phyloP scores from a whole-genome alignment of 1,284 basidiomycete species.

The Phaffia rhodozyma region DNA sequence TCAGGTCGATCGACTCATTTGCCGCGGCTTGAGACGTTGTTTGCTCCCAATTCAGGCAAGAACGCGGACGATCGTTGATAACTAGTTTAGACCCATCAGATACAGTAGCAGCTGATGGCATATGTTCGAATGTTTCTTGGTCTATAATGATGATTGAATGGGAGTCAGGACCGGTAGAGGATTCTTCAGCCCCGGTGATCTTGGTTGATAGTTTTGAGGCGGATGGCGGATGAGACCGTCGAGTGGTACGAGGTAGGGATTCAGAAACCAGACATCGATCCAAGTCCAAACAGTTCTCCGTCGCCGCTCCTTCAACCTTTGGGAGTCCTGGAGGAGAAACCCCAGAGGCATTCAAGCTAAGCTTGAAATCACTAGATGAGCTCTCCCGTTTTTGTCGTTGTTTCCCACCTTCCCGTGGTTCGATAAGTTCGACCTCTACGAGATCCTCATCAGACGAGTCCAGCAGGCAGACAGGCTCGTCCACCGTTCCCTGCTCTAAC shows the following conservation, averaged over 20 bases:
- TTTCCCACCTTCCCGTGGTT: too few relatives aligned
- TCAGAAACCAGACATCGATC: too few relatives aligned
- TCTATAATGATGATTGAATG: too few relatives aligned
- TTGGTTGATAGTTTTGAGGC: too few relatives aligned
- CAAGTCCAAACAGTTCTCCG: too few relatives aligned
- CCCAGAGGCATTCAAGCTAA: neutral
- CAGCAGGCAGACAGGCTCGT: slow-evolving; percentile 5
- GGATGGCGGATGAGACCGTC: too few relatives aligned
- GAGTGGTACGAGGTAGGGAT: too few relatives aligned
- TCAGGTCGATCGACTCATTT: neutral
- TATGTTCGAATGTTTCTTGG: too few relatives aligned
- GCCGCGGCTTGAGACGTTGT: neutral
- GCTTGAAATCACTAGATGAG: neutral
- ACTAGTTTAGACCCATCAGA: too few relatives aligned
- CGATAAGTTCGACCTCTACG: neutral
- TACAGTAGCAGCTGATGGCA: too few relatives aligned
- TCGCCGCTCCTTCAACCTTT: neutral
- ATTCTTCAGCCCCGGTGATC: too few relatives aligned
- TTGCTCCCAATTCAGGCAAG: neutral
- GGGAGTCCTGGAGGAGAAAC: neutral
- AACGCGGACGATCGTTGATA: neutral
- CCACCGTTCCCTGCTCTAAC: neutral
- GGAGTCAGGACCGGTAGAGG: too few relatives aligned
- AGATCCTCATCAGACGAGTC: slow-evolving; percentile 4
- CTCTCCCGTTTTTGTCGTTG: neutral